Percentiles rank a stretch among this genome's conserved stretches.
Conservation (phyloP, 2,329 filamentous ascomycete genomes). For the Pyrenochaeta sp. region DNA sequence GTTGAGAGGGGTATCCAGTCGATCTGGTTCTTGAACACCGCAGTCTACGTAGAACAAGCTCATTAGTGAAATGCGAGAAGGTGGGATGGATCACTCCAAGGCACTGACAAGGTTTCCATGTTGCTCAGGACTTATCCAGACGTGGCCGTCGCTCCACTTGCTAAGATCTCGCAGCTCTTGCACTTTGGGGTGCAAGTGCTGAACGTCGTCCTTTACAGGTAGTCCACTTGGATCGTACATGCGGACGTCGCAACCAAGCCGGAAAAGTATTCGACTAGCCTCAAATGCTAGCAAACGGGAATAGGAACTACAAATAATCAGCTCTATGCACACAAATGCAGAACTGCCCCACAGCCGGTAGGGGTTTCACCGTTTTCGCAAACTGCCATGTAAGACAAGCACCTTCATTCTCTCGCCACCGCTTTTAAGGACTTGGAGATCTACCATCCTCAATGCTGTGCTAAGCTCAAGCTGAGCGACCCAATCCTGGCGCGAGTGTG, state of each 20-base stretch:
- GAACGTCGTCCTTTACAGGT: constrained; percentile 69
- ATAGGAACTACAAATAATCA: constrained; percentile 60
- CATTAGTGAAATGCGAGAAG: neutral
- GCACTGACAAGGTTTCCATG: constrained; percentile 67
- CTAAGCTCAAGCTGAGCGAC: constrained; percentile 64
- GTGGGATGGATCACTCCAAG: neutral
- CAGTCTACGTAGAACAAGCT: constrained; percentile 55
- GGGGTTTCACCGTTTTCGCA: constrained; percentile 56
- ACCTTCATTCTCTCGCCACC: constrained; percentile 60
- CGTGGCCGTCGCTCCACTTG: constrained; percentile 71
- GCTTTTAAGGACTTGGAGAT: constrained; percentile 54
- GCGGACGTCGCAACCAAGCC: constrained; percentile 72
- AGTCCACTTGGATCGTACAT: constrained; percentile 67
- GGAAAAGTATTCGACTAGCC: constrained; percentile 66
- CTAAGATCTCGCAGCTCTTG: constrained; percentile 69
- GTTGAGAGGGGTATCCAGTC: constrained; percentile 73
- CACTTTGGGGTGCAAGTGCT: constrained; percentile 67
- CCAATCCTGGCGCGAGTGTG: constrained; percentile 61
- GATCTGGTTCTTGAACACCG: constrained; percentile 74
- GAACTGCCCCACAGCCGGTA: neutral
- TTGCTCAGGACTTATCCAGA: constrained; percentile 73
- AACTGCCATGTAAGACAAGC: constrained; percentile 68
- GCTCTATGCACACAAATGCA: neutral
- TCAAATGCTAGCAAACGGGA: constrained; percentile 69
- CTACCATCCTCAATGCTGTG: constrained; percentile 61